A percentile compares a stretch with the other conserved stretches of the same genome.
phyloP scores from a whole-genome alignment of 495 filamentous ascomycete species.

The Antarctomyces pellizariae region DNA sequence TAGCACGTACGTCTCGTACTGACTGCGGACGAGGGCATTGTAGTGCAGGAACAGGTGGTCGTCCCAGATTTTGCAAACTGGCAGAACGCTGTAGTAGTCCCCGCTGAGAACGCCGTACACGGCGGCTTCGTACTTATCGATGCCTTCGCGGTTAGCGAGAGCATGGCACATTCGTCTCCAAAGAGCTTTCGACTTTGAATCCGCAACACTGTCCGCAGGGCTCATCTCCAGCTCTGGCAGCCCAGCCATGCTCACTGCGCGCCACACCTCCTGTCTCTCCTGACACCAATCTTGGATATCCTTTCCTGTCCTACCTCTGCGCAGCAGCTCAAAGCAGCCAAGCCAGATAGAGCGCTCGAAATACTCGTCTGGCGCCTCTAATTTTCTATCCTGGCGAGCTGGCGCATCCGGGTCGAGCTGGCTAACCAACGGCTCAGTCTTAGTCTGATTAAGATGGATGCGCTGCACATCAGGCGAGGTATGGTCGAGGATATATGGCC shows the following conservation, averaged over 20 bases:
- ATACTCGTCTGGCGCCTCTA: conserved; percentile 61
- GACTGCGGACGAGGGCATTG: conserved; percentile 50
- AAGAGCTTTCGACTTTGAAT: conserved; percentile 28
- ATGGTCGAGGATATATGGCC: conserved; percentile 39
- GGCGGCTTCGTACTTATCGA: conserved; percentile 58
- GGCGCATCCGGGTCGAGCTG: conserved; percentile 85
- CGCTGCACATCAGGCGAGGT: conserved; percentile 28
- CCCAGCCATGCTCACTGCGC: conserved; percentile 44
- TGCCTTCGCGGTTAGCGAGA: conserved; percentile 40
- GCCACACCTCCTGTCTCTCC: conserved; percentile 61
- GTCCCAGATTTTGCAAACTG: conserved; percentile 61
- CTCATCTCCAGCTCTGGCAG: conserved; percentile 19
- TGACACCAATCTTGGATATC: conserved; percentile 63
- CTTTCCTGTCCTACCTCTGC: conserved; percentile 45
- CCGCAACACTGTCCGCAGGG: conserved; percentile 9
- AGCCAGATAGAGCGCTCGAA: conserved; percentile 77
- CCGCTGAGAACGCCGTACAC: conserved; percentile 78
- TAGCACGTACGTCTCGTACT: conserved; percentile 38
- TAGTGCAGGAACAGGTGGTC: conserved; percentile 81
- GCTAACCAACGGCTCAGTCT: conserved; percentile 47
- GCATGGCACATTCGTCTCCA: conserved; percentile 73
- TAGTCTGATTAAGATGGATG: conserved; percentile 29
- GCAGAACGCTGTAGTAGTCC: conserved; percentile 49
- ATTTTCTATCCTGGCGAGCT: conserved; percentile 43
- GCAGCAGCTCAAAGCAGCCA: conserved; percentile 69